Evolutionary conservation across 371 early-diverging fungal genomes (phyloP).

Genomic region (Dichotomocladium elegans): DNA sequence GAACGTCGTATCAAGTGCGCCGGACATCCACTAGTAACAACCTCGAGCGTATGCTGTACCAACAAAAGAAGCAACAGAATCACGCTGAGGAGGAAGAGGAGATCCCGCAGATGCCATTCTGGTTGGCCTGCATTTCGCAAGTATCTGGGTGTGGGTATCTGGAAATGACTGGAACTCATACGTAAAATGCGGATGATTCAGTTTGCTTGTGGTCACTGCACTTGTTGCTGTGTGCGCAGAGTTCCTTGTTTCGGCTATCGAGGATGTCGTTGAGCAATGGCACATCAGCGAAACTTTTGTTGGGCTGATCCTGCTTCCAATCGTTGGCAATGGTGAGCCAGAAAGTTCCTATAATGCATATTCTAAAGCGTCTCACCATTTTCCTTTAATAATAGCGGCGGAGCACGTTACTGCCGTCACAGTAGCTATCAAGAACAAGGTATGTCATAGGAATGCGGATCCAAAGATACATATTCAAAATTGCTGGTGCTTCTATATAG

Average conservation of each 20-base stretch:
- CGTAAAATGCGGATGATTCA: not conserved
- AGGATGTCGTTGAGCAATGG: slow-evolving; percentile 62
- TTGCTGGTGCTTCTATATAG: slow-evolving; percentile 14
- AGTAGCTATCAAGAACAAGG: slow-evolving; percentile 78
- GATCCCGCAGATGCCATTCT: slow-evolving; percentile 47
- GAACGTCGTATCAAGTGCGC: slow-evolving; percentile 5
- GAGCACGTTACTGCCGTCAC: slow-evolving; percentile 84
- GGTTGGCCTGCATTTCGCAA: slow-evolving; percentile 45
- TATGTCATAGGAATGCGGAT: slow-evolving; percentile 1
- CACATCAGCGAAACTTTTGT: slow-evolving; percentile 76
- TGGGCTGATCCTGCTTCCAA: slow-evolving; percentile 81
- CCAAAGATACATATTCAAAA: not conserved
- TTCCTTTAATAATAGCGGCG: slow-evolving; percentile 47
- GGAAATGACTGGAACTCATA: not conserved
- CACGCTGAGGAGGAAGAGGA: slow-evolving; percentile 57
- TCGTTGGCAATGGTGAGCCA: slow-evolving; percentile 61
- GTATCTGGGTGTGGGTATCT: not conserved
- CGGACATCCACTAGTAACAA: slow-evolving; percentile 2
- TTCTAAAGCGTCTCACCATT: not conserved
- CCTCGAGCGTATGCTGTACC: not conserved
- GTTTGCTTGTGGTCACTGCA: slow-evolving; percentile 33
- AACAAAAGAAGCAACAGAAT: slow-evolving; percentile 1
- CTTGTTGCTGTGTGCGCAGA: slow-evolving; percentile 79
- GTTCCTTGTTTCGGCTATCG: slow-evolving; percentile 76
- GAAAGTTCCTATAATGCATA: not conserved